Base-by-base conservation (phyloP, 352 stramenopile species). In the Pythium oligandrum region DNA sequence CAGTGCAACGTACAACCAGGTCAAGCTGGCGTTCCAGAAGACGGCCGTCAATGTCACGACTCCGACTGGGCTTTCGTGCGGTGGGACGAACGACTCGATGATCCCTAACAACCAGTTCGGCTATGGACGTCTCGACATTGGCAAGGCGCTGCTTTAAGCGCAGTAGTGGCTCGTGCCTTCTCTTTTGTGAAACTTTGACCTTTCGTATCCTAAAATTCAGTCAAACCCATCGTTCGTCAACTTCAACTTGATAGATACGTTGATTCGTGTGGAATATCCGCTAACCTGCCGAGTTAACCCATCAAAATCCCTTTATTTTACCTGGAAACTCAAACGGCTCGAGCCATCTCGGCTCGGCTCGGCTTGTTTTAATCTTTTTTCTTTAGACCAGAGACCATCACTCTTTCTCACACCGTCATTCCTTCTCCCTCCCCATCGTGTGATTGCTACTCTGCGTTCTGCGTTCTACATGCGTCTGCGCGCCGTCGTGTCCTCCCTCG, bases 91-190 rank as follows among this genome's bases (percentile, higher is more conserved):
- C 33, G 74, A 81, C 39, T 43, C 40, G 1, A 63, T 63, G 2
- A 80, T 78, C 45, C 78, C 78, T 1, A 89, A 89, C 70, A 57
- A 60, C 37, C 44, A 65, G 7, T 64, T 60, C 8, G 66, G 65
- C 46, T 61, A 61, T 34, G 55, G 55, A 8, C 59, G 44, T 9
- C 34, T 62, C 17, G 58, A 71, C 48, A 51, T 68, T 11, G 35
- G 43, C 8, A 62, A 39, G 26, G 44, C 60, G 11, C 42, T 53
- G 11, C 34, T 44, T 26, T 26, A 26, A 26, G 17, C 17, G 17
- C 17, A 26, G 17, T 26, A 26, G 17, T 26, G 17, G 17, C 17
- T 26, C 17, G 17, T 26, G 17, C 17, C 17, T 26, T 26, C 17
- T 26, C 17, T 26, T 26, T 26, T 26, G 17, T 26, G 17, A 26